Evolutionary conservation across 2,329 filamentous ascomycete genomes (phyloP).

Genomic region (Claviceps maximensis): DNA sequence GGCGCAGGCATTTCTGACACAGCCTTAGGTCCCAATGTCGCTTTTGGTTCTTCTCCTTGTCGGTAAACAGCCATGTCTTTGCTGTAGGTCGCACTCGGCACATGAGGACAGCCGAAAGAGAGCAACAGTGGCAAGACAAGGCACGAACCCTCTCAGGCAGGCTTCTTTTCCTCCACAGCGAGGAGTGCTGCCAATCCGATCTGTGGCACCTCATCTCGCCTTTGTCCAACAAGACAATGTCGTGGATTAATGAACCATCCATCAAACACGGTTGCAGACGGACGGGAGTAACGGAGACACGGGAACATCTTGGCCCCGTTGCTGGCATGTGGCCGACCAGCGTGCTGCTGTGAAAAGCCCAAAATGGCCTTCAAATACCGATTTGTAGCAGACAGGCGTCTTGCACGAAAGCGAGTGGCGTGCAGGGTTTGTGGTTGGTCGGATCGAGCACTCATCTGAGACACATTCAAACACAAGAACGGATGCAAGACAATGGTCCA

Average conservation of each 20-base stretch:
- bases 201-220: slow-evolving; percentile 28
- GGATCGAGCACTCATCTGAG: slow-evolving; percentile 12
- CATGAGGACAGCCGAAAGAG: slow-evolving; percentile 4
- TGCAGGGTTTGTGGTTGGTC: slow-evolving; percentile 6
- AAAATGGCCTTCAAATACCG: slow-evolving; percentile 5
- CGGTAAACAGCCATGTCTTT: slow-evolving; percentile 4
- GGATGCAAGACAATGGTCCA: slow-evolving; percentile 6
- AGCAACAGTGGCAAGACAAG: slow-evolving; percentile 2
- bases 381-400: slow-evolving; percentile 2
- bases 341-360: neutral
- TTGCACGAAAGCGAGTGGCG: slow-evolving; percentile 7
- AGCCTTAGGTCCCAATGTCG: neutral
- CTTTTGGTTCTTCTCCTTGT: neutral
- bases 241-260: neutral
- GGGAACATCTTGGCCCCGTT: slow-evolving; percentile 6
- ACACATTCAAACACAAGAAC: slow-evolving; percentile 11
- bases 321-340: neutral
- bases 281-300: slow-evolving; percentile 7
- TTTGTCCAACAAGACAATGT: slow-evolving; percentile 16
- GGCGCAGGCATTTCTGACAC: slow-evolving; percentile 3
- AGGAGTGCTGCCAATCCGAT: slow-evolving; percentile 21
- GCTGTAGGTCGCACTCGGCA: slow-evolving; percentile 2
- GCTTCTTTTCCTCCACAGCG: slow-evolving; percentile 13
- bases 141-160: slow-evolving; percentile 4
- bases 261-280: neutral